Evolutionary conservation across 1,284 basidiomycete species (phyloP).

Genomic region (Naganishia liquefaciens): DNA sequence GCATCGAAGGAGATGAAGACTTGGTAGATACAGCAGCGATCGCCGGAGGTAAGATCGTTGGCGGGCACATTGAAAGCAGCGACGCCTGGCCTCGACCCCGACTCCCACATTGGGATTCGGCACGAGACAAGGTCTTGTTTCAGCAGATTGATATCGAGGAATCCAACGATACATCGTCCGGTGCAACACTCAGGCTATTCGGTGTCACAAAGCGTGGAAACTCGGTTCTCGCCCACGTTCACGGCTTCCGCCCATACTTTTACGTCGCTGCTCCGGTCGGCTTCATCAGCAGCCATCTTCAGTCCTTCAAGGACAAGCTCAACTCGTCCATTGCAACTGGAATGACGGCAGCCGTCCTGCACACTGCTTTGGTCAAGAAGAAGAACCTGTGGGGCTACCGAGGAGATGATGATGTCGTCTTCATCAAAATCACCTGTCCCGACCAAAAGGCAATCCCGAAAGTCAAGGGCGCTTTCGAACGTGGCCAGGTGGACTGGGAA

Average conservation of each 20-base stretch:
- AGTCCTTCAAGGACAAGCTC: conserved; percentile 66
- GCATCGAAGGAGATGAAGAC: conserved; percentile 5
- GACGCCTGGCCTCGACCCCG: conserved; percentile 74
- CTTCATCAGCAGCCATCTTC: conserved; percentile 68
- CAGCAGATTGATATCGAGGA: conserved; percentile 93
- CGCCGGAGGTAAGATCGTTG: conserved; percentile 13
- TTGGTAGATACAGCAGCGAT: conserved; percentile 34
- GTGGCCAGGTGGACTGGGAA: conserved; percentile 73
- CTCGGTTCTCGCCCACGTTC: conserved; percentile 79
- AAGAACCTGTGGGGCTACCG: conserved; percentile 82
- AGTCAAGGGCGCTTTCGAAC: conserved; percentile 89
- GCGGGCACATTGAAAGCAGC: conserved; percentile 53
- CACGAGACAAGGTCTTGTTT: conserved; percentile 71
- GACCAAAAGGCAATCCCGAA: conserved; percentile 76
- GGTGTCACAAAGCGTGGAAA: conserved; percentile 86
- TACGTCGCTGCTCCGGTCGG: conserved; percentile 82
- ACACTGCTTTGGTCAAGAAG: conserved; percentile 66
- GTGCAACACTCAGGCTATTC: conserved; percentile 70
- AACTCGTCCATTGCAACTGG: conserved; percentile 57
- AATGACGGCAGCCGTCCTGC: conserved; percentile 57
- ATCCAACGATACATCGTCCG: conserved; percentile 60
- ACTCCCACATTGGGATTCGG: conserved; percentile 62
- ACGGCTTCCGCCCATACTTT: conserved; percentile 85
- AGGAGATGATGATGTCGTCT: conserved; percentile 74
- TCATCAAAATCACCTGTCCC: conserved; percentile 75